A percentile compares a stretch with the other conserved stretches of the same genome.
These are phyloP conservation scores for Roridomyces roridus DNA, from an alignment of 768 basidiomycete genomes.

Conservation along the genomic window DNA sequence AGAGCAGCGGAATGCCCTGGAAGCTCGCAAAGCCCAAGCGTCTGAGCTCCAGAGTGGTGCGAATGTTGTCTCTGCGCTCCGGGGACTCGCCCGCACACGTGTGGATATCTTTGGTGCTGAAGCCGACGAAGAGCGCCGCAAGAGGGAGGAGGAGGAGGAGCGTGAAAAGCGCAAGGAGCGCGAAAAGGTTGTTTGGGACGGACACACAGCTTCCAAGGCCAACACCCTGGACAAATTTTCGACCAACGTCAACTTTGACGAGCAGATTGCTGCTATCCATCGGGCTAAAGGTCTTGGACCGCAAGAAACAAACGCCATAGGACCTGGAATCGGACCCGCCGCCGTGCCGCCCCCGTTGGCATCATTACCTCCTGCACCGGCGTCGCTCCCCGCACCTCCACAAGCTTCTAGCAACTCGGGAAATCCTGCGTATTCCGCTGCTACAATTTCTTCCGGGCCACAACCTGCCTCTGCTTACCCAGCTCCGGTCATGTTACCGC, in stretches of 20 bases:
- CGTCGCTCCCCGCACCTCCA: constrained; percentile 77
- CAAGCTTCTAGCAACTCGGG: constrained; percentile 45
- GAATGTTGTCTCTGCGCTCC: constrained; percentile 92
- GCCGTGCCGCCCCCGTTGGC: constrained; percentile 74
- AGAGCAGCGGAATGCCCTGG: constrained; percentile 88
- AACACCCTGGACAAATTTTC: constrained; percentile 94
- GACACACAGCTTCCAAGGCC: constrained; percentile 94
- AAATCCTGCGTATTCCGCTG: constrained; percentile 71
- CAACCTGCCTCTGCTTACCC: constrained; percentile 83
- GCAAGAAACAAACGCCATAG: constrained; percentile 83
- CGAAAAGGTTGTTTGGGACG: constrained; percentile 98
- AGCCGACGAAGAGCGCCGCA: constrained; percentile 89
- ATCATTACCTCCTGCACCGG: constrained; percentile 68
- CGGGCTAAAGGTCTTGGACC: constrained; percentile 89
- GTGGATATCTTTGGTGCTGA: constrained; percentile 97
- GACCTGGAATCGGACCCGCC: constrained; percentile 86
- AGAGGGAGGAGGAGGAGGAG: constrained; percentile 87
- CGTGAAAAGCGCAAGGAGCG: constrained; percentile 81
- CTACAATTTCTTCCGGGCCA: constrained; percentile 89
- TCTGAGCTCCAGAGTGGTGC: constrained; percentile 90
- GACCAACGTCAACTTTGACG: constrained; percentile 92
- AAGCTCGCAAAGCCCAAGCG: constrained; percentile 88
- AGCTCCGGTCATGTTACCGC: constrained; percentile 81
- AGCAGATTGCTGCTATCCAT: constrained; percentile 97
- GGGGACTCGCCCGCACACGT: constrained; percentile 92